Evolutionary conservation across 2,329 filamentous ascomycete species (phyloP).

Genomic region (Diaporthe sp.): DNA sequence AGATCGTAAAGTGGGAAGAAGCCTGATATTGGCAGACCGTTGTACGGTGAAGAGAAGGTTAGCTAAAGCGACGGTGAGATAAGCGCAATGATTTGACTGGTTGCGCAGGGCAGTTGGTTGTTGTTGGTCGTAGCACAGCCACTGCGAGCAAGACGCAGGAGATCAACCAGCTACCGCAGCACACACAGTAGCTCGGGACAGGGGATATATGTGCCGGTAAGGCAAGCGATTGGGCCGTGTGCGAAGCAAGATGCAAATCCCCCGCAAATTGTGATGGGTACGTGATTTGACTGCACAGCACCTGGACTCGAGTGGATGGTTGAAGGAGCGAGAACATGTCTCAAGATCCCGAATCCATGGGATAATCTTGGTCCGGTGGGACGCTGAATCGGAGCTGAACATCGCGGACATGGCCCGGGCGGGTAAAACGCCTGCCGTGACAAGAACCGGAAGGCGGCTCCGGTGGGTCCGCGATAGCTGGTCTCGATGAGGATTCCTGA

Average conservation of each 20-base stretch:
- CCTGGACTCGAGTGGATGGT: neutral
- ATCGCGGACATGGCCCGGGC: neutral
- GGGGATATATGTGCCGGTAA: neutral
- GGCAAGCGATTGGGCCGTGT: slow-evolving; percentile 33
- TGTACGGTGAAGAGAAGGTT: neutral
- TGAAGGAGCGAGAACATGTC: neutral
- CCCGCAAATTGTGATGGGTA: slow-evolving; percentile 18
- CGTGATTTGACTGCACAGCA: neutral
- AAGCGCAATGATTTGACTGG: slow-evolving; percentile 24
- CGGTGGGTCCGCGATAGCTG: slow-evolving; percentile 1
- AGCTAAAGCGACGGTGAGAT: slow-evolving; percentile 28
- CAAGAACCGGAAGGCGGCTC: slow-evolving; percentile 19
- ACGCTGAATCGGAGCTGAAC: slow-evolving; percentile 24
- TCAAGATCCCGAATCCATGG: neutral
- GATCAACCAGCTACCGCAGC: neutral
- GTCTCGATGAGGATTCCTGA: slow-evolving; percentile 7
- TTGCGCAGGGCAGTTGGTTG: slow-evolving; percentile 10
- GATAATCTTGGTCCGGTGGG: neutral
- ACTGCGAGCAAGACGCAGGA: slow-evolving; percentile 4
- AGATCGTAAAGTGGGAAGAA: slow-evolving; percentile 23
- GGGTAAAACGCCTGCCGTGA: slow-evolving; percentile 1
- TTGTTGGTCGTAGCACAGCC: slow-evolving; percentile 36
- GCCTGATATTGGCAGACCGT: slow-evolving; percentile 2
- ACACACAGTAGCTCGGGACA: slow-evolving; percentile 18
- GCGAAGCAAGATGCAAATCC: slow-evolving; percentile 27